Percentiles rank a stretch among this genome's conserved stretches.
Conservation (phyloP, 495 filamentous ascomycete genomes). For the Penicillium canescens region DNA sequence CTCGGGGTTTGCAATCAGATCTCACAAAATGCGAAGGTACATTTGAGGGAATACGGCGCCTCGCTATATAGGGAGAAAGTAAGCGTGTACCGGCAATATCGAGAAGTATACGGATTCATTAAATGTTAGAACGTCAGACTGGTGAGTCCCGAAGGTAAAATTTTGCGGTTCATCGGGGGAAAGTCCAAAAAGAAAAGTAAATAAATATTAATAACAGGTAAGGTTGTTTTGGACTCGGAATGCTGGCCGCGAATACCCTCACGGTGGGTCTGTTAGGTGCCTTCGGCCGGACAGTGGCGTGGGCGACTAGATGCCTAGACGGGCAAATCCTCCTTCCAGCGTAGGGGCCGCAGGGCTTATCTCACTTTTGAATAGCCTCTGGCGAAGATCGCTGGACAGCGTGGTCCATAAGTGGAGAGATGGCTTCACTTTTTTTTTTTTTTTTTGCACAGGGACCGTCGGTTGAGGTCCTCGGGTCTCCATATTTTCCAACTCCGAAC, state of each 20-base stretch:
- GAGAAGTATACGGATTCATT: no score
- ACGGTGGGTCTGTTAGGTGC: constrained; percentile 12
- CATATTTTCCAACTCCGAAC: not conserved
- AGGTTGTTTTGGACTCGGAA: constrained; percentile 19
- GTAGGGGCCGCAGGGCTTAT: constrained; percentile 32
- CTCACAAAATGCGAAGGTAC: not conserved
- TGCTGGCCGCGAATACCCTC: constrained; percentile 19
- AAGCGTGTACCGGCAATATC: no score
- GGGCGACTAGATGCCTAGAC: constrained; percentile 27
- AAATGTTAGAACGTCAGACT: not conserved
- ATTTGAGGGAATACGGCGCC: not conserved
- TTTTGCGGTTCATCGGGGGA: not conserved
- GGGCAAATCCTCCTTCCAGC: constrained; percentile 27
- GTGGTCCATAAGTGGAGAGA: constrained; percentile 21
- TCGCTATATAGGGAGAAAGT: no score
- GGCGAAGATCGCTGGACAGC: constrained; percentile 26
- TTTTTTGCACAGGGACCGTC: constrained; percentile 19
- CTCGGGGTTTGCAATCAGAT: not conserved
- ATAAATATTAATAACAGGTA: not conserved
- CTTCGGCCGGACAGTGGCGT: constrained; percentile 27
- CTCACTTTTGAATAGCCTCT: constrained; percentile 16
- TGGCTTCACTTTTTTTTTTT: constrained; percentile 13
- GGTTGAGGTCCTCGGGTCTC: constrained; percentile 4
- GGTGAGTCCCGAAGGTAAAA: not conserved
- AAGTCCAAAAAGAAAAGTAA: not conserved